A percentile compares a stretch with the other conserved stretches of the same genome.
Conservation (phyloP, 441 rosid genomes). For the Adansonia grandidieri region DNA sequence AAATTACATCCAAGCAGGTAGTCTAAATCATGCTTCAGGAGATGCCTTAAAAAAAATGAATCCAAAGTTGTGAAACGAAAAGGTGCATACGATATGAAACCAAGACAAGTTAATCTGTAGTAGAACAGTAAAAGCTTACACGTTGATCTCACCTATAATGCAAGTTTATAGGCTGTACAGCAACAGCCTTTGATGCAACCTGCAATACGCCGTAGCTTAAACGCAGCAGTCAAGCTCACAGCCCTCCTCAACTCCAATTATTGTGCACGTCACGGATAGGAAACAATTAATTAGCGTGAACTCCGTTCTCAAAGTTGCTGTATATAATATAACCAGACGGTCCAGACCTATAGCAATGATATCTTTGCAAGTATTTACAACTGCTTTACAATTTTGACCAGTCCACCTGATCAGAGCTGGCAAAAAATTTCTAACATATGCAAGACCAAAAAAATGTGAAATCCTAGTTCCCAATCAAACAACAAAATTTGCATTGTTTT, state of each 20-base stretch:
- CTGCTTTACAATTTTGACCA: constrained; percentile 11
- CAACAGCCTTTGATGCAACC: not conserved
- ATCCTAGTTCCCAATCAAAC: constrained; percentile 11
- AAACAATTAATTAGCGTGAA: constrained; percentile 1
- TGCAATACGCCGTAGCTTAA: not conserved
- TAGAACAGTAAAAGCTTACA: not conserved
- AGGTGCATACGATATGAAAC: not conserved
- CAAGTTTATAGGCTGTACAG: not conserved
- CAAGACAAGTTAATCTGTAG: not conserved
- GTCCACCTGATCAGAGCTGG: constrained; percentile 14
- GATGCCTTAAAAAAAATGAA: too few species aligned
- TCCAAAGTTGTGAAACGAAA: not conserved
- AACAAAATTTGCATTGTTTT: constrained; percentile 10
- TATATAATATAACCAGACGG: not conserved
- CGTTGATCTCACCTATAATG: not conserved
- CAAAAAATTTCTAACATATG: constrained; percentile 1
- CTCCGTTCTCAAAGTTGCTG: not conserved
- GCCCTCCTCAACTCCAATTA: not conserved
- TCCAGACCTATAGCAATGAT: constrained; percentile 3
- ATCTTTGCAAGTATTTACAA: constrained; percentile 14
- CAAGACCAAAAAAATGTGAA: not conserved
- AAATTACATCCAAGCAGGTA: not conserved
- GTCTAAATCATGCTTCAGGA: not conserved
- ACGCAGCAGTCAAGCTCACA: not conserved
- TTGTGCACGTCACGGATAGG: not conserved